These are phyloP conservation scores for Zasmidium cellare DNA, from an alignment of 2,329 filamentous ascomycete genomes.

Conservation along the genomic window DNA sequence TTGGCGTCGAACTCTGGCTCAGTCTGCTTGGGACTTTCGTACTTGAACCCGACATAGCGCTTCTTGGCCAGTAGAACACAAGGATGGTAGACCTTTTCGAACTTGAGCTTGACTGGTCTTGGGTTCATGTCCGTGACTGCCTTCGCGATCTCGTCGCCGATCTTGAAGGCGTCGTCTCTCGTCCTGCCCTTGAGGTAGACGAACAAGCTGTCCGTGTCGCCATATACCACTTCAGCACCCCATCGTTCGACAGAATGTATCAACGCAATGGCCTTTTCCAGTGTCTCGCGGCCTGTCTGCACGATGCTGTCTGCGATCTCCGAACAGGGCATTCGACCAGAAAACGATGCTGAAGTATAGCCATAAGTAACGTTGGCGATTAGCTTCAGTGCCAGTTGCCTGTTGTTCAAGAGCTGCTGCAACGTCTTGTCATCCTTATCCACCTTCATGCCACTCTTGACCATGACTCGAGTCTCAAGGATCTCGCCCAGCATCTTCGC, in stretches of 20 bases:
- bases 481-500: constrained; percentile 98
- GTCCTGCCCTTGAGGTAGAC: constrained; percentile 85
- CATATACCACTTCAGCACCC: constrained; percentile 96
- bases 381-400: constrained; percentile 89
- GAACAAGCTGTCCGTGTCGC: constrained; percentile 95
- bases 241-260: constrained; percentile 87
- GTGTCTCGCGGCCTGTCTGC: constrained; percentile 88
- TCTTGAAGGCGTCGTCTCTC: constrained; percentile 82
- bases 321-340: constrained; percentile 94
- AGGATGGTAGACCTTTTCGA: constrained; percentile 97
- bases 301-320: constrained; percentile 99
- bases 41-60: constrained; percentile 97
- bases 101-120: constrained; percentile 89
- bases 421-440: constrained; percentile 85
- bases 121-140: constrained; percentile 88
- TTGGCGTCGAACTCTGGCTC: constrained; percentile 95
- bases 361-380: constrained; percentile 99
- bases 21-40: constrained; percentile 72
- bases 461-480: constrained; percentile 93
- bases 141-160: constrained; percentile 88
- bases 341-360: constrained; percentile 95
- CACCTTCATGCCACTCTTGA: constrained; percentile 93
- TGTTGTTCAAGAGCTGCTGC: constrained; percentile 86
- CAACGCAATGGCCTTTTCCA: constrained; percentile 88
- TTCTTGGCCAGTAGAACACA: constrained; percentile 95